Conservation (phyloP, 208 protist species). For the Trypanosoma platydactyli region DNA sequence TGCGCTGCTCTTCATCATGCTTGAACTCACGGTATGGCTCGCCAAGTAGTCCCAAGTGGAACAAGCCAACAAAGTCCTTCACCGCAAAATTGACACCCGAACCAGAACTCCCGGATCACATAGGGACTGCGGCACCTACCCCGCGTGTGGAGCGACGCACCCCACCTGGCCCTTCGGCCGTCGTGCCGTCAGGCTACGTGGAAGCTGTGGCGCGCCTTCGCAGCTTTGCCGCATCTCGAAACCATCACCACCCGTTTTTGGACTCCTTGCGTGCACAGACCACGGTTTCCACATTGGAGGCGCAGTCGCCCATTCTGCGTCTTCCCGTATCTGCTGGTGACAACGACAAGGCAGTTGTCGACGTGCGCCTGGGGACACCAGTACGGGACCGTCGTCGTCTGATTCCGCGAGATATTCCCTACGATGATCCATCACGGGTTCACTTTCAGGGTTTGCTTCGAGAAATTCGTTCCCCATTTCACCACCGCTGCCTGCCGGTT, state of each 20-base stretch:
- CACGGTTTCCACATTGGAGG: background rate
- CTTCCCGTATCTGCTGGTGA: constrained; percentile 39
- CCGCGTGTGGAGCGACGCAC: constrained; percentile 51
- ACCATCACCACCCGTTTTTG: constrained; percentile 15
- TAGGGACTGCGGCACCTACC: constrained; percentile 40
- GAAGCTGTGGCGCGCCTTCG: constrained; percentile 73
- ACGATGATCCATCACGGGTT: constrained; percentile 29
- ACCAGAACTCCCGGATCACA: constrained; percentile 21
- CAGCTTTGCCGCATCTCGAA: constrained; percentile 39
- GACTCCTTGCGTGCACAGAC: constrained; percentile 14
- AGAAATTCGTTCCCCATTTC: background rate
- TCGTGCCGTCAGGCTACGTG: constrained; percentile 73
- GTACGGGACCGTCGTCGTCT: background rate
- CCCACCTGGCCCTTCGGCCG: constrained; percentile 55
- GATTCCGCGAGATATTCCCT: constrained; percentile 15
- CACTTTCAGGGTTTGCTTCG: constrained; percentile 17
- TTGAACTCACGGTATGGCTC: background rate
- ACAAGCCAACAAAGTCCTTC: constrained; percentile 62
- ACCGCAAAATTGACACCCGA: constrained; percentile 46
- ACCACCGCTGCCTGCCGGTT: background rate
- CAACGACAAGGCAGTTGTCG: constrained; percentile 29
- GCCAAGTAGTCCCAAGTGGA: constrained; percentile 24
- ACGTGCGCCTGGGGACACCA: constrained; percentile 50
- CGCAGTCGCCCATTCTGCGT: constrained; percentile 54
- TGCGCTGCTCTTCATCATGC: background rate